Conservation (phyloP, 164 flowering plant genomes). For the Piper betle region DNA sequence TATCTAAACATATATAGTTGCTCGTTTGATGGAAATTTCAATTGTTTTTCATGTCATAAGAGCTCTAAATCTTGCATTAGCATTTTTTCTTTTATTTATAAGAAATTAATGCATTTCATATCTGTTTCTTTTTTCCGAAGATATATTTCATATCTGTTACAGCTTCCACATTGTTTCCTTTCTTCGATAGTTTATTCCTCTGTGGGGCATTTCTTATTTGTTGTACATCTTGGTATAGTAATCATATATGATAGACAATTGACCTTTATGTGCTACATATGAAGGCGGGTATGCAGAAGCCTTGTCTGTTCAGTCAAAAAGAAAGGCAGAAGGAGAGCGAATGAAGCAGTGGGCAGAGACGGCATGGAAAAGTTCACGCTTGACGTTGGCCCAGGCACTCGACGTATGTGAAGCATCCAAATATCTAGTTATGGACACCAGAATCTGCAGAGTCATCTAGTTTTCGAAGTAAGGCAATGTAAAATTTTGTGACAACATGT, state of each 20-base stretch:
- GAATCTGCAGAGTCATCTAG: constrained; percentile 52
- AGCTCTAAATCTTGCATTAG: no score
- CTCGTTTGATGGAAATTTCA: no score
- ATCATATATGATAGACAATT: not conserved
- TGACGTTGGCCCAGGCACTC: constrained; percentile 65
- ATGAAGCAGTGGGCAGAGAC: constrained; percentile 73
- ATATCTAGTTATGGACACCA: constrained; percentile 53
- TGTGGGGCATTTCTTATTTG: not conserved
- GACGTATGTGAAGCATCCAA: constrained; percentile 36
- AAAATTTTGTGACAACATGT: no score
- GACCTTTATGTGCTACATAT: constrained; percentile 6
- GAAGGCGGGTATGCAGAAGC: constrained; percentile 79
- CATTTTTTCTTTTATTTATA: no score
- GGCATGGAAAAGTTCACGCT: constrained; percentile 62
- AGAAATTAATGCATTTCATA: no score
- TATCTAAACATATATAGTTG: not conserved
- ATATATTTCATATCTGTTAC: no score
- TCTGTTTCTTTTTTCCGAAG: no score
- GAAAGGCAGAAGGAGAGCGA: constrained; percentile 69
- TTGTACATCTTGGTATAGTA: not conserved
- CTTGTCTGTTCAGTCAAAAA: constrained; percentile 60
- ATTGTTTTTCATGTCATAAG: no score
- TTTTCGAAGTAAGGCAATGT: not conserved
- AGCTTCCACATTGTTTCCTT: no score
- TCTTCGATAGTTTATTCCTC: no score